Percentiles rank a stretch among this genome's conserved stretches.
phyloP scores from a whole-genome alignment of 1,284 basidiomycete genomes.

The Puccinia polysora region DNA sequence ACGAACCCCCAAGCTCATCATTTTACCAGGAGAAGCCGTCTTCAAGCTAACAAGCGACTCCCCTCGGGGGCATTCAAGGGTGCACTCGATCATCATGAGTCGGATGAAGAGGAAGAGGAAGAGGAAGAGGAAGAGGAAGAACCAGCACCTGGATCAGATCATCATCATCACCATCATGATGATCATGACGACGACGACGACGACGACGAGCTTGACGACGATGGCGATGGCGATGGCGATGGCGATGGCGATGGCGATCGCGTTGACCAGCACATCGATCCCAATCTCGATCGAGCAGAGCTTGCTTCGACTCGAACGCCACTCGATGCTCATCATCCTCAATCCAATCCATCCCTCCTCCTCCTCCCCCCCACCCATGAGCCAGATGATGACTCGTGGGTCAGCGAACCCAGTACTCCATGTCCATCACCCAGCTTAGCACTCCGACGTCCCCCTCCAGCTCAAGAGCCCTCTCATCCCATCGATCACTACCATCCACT shows the following conservation, averaged over 20 bases:
- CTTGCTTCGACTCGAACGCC: too few relatives aligned
- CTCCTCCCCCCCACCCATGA: neutral
- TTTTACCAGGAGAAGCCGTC: neutral
- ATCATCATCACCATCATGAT: neutral
- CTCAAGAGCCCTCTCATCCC: too few relatives aligned
- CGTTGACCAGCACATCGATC: too few relatives aligned
- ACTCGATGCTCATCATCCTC: too few relatives aligned
- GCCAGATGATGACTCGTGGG: neutral
- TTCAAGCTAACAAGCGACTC: neutral
- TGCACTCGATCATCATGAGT: slow-evolving; percentile 6
- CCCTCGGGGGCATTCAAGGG: slow-evolving; percentile 23
- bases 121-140: slow-evolving; percentile 6
- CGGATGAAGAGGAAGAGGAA: neutral
- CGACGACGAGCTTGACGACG: neutral
- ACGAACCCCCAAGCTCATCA: neutral
- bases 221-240: too few relatives aligned
- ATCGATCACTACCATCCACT: too few relatives aligned
- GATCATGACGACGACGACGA: neutral
- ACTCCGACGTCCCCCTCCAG: too few relatives aligned
- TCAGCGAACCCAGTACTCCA: slow-evolving; percentile 20
- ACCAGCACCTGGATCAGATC: neutral
- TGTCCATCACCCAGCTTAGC: slow-evolving; percentile 14
- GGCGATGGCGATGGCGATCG: too few relatives aligned
- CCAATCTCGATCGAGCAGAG: too few relatives aligned
- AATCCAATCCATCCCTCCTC: too few relatives aligned